Evolutionary conservation across 768 basidiomycete species (phyloP).

Genomic region (Boletus tylopilopsis): DNA sequence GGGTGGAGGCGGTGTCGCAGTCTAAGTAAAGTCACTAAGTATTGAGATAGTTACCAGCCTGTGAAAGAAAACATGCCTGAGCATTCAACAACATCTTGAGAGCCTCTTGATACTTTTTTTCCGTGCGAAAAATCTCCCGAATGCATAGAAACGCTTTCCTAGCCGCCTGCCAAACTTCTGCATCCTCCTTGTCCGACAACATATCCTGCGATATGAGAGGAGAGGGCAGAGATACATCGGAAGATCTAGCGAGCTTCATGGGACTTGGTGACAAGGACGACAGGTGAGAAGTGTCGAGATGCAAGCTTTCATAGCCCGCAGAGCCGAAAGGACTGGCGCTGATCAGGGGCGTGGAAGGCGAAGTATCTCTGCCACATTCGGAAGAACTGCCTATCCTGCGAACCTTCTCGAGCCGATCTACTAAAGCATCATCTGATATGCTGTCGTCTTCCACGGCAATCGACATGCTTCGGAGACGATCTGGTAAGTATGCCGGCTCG

Average conservation of each 20-base stretch:
- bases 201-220: constrained; percentile 3
- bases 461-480: constrained; percentile 31
- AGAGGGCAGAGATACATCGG: background rate
- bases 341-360: background rate
- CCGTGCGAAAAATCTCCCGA: constrained; percentile 47
- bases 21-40: constrained; percentile 25
- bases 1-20: constrained; percentile 43
- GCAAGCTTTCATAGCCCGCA: background rate
- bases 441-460: constrained; percentile 49
- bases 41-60: background rate
- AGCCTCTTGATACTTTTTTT: constrained; percentile 40
- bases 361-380: background rate
- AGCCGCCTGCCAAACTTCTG: constrained; percentile 34
- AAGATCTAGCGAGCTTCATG: background rate
- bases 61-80: constrained; percentile 25
- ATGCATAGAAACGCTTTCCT: constrained; percentile 41
- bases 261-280: background rate
- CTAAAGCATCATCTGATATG: constrained; percentile 48
- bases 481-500: background rate
- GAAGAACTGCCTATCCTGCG: constrained; percentile 20
- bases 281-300: background rate
- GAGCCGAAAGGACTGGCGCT: background rate
- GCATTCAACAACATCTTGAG: constrained; percentile 36
- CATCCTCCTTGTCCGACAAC: constrained; percentile 20
- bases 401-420: constrained; percentile 46